phyloP scores from a whole-genome alignment of 148 eudicot species.

The Chenopodium suecicum region DNA sequence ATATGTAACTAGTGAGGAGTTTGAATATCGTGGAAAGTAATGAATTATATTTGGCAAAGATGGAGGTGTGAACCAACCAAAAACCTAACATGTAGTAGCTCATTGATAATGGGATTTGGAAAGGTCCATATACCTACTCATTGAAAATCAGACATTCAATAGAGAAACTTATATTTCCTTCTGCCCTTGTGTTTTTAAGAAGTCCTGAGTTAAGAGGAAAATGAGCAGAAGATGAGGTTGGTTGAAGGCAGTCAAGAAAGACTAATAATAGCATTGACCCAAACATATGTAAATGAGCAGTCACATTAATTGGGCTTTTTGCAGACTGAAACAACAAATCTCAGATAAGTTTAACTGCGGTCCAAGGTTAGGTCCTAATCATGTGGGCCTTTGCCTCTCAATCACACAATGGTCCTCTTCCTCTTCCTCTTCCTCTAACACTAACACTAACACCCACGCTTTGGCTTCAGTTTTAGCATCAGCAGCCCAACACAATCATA shows the following conservation, averaged over 20 bases:
- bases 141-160: too few relatives aligned
- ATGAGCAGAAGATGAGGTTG: background rate
- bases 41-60: background rate
- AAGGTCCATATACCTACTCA: background rate
- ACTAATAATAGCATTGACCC: background rate
- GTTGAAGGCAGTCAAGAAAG: background rate
- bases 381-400: background rate
- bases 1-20: background rate
- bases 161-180: too few relatives aligned
- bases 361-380: conserved; percentile 16
- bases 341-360: background rate
- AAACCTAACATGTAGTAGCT: background rate
- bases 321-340: background rate
- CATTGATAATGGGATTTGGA: background rate
- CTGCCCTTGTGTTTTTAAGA: too few relatives aligned
- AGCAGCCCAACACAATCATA: background rate
- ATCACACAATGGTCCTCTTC: background rate
- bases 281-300: conserved; percentile 3
- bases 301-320: background rate
- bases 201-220: too few relatives aligned
- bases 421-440: background rate
- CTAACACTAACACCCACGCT: background rate
- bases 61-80: background rate
- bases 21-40: background rate
- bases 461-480: background rate